phyloP scores from a whole-genome alignment of 306 rosid genomes.

The Castanea mollissima region DNA sequence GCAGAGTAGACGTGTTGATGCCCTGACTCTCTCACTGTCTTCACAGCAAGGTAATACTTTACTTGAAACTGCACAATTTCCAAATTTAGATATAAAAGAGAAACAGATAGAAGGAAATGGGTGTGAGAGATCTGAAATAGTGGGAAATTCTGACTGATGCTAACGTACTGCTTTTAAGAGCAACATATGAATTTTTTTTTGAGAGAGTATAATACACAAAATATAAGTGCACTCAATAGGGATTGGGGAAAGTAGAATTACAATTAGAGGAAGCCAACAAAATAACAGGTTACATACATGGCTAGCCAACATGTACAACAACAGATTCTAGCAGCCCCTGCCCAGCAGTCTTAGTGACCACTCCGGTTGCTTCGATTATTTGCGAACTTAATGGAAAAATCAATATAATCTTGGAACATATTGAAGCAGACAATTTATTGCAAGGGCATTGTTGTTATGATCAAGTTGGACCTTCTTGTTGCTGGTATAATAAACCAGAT shows the following conservation, averaged over 20 bases:
- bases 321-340: slow-evolving; percentile 98
- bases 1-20: slow-evolving; percentile 67
- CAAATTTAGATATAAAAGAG: not conserved
- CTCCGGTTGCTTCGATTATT: slow-evolving; percentile 92
- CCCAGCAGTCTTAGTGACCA: slow-evolving; percentile 99
- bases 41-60: slow-evolving; percentile 57
- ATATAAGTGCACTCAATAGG: too few relatives aligned
- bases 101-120: not conserved
- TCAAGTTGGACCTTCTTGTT: too few relatives aligned
- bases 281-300: slow-evolving; percentile 58
- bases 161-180: too few relatives aligned
- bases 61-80: slow-evolving; percentile 40
- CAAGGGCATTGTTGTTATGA: too few relatives aligned
- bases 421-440: too few relatives aligned
- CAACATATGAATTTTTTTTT: too few relatives aligned
- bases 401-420: slow-evolving; percentile 97
- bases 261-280: not conserved
- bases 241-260: not conserved
- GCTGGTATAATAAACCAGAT: too few relatives aligned
- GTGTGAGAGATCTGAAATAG: not conserved
- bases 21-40: slow-evolving; percentile 58
- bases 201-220: too few relatives aligned
- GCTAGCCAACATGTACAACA: slow-evolving; percentile 95
- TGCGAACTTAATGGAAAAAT: slow-evolving; percentile 88
- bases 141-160: too few relatives aligned